Evolutionary conservation across 352 stramenopile species (phyloP).

Genomic region (Phytophthora pisi): DNA sequence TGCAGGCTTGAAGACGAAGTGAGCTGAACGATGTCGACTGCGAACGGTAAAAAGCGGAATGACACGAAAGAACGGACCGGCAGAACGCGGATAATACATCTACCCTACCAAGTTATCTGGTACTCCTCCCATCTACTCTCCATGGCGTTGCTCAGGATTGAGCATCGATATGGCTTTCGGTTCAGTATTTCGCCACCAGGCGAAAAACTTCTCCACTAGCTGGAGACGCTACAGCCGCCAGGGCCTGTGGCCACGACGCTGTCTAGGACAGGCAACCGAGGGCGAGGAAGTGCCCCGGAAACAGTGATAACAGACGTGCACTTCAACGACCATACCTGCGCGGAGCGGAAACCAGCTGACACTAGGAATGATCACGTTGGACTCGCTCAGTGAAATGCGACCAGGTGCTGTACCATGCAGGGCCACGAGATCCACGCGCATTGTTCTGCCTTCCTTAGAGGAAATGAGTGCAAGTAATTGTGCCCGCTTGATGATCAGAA

Average conservation of each 20-base stretch:
- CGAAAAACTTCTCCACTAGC: conserved; percentile 11
- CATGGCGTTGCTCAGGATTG: not conserved
- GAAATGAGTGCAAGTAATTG: conserved; percentile 21
- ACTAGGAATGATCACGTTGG: conserved; percentile 4
- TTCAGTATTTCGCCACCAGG: conserved; percentile 16
- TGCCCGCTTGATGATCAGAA: conserved; percentile 2
- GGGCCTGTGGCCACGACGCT: conserved; percentile 17
- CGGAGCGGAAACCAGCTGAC: conserved; percentile 1
- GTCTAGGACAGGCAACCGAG: conserved; percentile 10
- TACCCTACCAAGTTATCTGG: too few species aligned
- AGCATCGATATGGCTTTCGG: conserved; percentile 11
- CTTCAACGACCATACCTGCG: conserved; percentile 5
- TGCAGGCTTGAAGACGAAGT: conserved; percentile 14
- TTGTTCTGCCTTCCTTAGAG: conserved; percentile 8
- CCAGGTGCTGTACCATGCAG: not conserved
- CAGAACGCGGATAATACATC: not conserved
- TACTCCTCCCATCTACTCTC: not conserved
- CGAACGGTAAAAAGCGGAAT: conserved; percentile 30
- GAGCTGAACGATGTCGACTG: conserved; percentile 1
- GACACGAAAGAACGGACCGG: conserved; percentile 9
- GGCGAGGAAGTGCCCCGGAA: conserved; percentile 10
- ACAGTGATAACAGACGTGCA: conserved; percentile 4
- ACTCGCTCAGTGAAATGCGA: not conserved
- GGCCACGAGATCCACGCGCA: conserved; percentile 9
- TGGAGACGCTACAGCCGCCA: conserved; percentile 8